phyloP scores from a whole-genome alignment of 495 filamentous ascomycete genomes.

The Hypoxylon lenormandii region DNA sequence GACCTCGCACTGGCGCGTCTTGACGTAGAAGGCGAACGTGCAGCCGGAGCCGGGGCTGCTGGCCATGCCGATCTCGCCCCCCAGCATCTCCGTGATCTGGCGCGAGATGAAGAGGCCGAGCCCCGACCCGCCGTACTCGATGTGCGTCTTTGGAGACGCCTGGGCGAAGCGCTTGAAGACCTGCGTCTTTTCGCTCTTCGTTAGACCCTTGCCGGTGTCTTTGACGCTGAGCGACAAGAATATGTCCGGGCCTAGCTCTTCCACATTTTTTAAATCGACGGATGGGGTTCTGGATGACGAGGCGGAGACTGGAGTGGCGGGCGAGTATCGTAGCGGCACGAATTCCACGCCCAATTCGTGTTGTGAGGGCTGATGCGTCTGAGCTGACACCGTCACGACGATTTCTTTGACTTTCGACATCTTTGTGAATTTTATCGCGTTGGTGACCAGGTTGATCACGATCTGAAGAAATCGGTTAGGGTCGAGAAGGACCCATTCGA shows the following conservation, averaged over 20 bases:
- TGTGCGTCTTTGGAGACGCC: conserved; percentile 76
- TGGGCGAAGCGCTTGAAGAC: conserved; percentile 83
- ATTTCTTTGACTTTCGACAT: conserved; percentile 62
- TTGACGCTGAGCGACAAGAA: conserved; percentile 77
- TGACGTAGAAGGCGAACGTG: conserved; percentile 83
- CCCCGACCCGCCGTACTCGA: conserved; percentile 80
- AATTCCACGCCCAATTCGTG: conserved; percentile 57
- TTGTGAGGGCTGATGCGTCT: conserved; percentile 58
- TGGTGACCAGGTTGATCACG: conserved; percentile 76
- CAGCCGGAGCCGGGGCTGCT: conserved; percentile 75
- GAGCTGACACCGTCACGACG: conserved; percentile 69
- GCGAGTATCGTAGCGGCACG: conserved; percentile 44
- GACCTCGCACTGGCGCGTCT: conserved; percentile 52
- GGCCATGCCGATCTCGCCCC: conserved; percentile 78
- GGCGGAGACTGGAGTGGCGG: conserved; percentile 15
- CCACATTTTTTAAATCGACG: conserved; percentile 51
- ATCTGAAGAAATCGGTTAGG: conserved; percentile 78
- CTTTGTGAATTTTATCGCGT: conserved; percentile 82
- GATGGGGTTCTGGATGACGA: conserved; percentile 14
- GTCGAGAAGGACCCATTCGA: conserved; percentile 77
- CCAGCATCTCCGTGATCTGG: conserved; percentile 77
- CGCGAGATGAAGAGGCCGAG: conserved; percentile 82
- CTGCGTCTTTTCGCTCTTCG: conserved; percentile 71
- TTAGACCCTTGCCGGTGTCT: conserved; percentile 80
- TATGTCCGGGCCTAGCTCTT: conserved; percentile 55